Base-by-base conservation (phyloP, 2,329 filamentous ascomycete genomes). In the Fusarium subtropicale region DNA sequence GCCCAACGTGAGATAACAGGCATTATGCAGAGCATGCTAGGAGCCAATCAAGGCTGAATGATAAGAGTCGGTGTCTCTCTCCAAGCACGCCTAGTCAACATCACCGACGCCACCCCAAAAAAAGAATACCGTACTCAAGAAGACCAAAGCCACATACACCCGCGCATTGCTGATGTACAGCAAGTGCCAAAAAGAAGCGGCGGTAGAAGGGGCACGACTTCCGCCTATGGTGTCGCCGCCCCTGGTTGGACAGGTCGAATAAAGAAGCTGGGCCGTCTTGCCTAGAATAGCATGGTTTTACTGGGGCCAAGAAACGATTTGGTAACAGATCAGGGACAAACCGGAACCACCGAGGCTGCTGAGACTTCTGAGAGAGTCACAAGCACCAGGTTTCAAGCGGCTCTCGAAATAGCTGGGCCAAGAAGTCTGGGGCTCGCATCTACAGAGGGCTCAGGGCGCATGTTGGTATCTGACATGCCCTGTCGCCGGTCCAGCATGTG, bases 11-110 rank as follows among this genome's bases (percentile, higher is more conserved):
- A 72, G 71, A 74, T 74, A 74, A 76, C 76, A 72, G 63, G 71
- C 76, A 78, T 78, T 78, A 78, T 78, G 76, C 74, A 76, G 76
- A 72, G 66, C 75, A 73, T 71, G 46, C 15, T 9, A 7, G 7
- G 20, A 44, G 53, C 76, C 76, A 78, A 78, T 78, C 69, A 73
- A 13, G 31, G 42, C 9, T 47, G 60, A 53, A 62, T 73, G 76
- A 78, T 78, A 78, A 78, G 76, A 69, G 47, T 65, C 33, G 24
- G 47, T 39, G 47, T 39, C 47, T 54, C 50, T 44, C 64, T 68
- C 30, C 41, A 65, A 64, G 46, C 66, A 68, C 66, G 16, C 65
- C 64, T 58, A 58, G 48, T 57, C 60, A 46, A 24, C 31, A 39
- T 65, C 41, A 22, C 44, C 61, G 51, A 69, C 69, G 66, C 69